Evolutionary conservation across 139 green algal species (phyloP).

Genomic region (Closterium sp.): DNA sequence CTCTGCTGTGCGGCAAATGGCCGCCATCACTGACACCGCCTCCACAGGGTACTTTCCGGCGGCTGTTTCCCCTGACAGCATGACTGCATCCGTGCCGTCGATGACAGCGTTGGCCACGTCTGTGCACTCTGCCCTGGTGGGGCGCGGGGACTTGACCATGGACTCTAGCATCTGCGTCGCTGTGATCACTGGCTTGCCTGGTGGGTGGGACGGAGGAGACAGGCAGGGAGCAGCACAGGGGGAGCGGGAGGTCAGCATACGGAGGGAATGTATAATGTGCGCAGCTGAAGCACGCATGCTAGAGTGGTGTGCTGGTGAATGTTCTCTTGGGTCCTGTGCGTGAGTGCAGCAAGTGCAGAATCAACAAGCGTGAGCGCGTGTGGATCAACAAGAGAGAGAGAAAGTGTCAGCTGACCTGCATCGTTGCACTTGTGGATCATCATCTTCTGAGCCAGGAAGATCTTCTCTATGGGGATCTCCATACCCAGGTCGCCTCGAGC

Average conservation of each 20-base stretch:
- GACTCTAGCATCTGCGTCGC: conserved; percentile 62
- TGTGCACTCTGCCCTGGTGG: conserved; percentile 79
- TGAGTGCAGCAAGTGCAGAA: neutral
- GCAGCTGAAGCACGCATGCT: neutral
- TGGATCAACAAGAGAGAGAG: conserved; percentile 4
- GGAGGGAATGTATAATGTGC: neutral
- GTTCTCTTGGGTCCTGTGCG: neutral
- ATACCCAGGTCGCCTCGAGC: conserved; percentile 96
- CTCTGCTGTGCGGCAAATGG: conserved; percentile 75
- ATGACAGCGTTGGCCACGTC: conserved; percentile 84
- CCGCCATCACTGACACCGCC: conserved; percentile 73
- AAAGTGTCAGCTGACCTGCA: conserved; percentile 32
- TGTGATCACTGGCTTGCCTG: conserved; percentile 28
- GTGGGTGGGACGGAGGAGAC: neutral
- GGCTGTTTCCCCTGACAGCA: conserved; percentile 77
- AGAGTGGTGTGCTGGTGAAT: neutral
- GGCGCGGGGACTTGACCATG: conserved; percentile 59
- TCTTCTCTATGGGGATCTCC: conserved; percentile 98
- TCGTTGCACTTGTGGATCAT: conserved; percentile 63
- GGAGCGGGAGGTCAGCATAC: neutral
- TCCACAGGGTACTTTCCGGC: conserved; percentile 71
- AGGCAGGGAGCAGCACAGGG: neutral
- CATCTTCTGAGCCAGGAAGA: conserved; percentile 95
- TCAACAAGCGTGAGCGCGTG: neutral
- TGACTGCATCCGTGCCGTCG: conserved; percentile 77